These are phyloP conservation scores for Eucalyptus victrix DNA, from an alignment of 345 rosid species.

Conservation along the genomic window DNA sequence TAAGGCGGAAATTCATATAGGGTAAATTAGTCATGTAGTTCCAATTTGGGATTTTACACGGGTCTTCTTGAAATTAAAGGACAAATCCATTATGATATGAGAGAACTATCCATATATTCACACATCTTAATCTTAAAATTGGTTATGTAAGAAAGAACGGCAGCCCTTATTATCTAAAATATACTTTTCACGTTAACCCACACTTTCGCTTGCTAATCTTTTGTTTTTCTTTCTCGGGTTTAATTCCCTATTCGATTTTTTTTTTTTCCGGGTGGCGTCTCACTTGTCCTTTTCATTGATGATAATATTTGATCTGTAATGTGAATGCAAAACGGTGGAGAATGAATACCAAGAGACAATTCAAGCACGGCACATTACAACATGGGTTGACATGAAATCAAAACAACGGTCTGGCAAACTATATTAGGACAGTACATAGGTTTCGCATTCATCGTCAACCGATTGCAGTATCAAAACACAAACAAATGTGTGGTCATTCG, in stretches of 20 bases:
- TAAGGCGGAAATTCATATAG: rapidly evolving
- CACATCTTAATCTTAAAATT: neutral
- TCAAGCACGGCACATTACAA: neutral
- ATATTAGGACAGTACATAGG: neutral
- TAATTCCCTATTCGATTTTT: neutral
- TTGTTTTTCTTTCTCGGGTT: neutral
- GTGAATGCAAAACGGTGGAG: neutral
- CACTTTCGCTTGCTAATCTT: neutral
- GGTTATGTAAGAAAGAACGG: neutral
- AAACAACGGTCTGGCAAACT: neutral
- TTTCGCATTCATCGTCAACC: neutral
- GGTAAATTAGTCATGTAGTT: neutral
- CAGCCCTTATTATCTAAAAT: neutral
- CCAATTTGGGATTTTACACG: neutral
- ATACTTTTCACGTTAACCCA: neutral
- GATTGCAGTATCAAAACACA: neutral
- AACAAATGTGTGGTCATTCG: neutral
- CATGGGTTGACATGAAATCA: neutral
- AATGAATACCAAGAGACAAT: neutral
- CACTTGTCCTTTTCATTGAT: neutral
- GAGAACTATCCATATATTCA: neutral
- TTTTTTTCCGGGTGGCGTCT: neutral
- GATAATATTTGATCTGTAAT: neutral
- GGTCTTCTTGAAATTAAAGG: neutral
- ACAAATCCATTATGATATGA: neutral